Evolutionary conservation across 768 basidiomycete genomes (phyloP), one percentile per base, ranked within the genome.

Genomic region (Lactarius psammicola): DNA sequence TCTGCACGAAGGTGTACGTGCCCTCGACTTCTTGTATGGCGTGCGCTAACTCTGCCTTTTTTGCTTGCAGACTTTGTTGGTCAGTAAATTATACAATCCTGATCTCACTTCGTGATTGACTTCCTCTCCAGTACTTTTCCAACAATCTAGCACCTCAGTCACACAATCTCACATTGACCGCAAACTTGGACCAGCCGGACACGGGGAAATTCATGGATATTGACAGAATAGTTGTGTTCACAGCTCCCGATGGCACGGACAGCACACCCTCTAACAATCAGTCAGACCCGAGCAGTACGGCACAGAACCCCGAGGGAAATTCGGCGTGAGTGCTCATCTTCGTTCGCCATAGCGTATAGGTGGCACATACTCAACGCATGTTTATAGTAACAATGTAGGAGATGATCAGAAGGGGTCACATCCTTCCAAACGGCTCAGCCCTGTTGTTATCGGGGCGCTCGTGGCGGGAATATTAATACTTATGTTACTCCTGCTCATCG

Each of bases 101-200:
- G 31, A 34, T 56, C 46, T 28, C 13, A 44, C 26, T 23, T 18
- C 31, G 18, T 49, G 20, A 56, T 38, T 64, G 51, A 64, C 44
- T 53, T 44, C 15, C 49, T 53, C 3, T 49, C 76, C 58, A 63
- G 83, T 83, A 78, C 68, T 83, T 79, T 69, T 72, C 73, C 26
- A 78, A 75, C 66, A 74, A 76, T 61, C 72, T 84, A 23, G 78
- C 76, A 33, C 42, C 76, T 9, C 75, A 76, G 11, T 68, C 73
- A 38, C 84, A 85, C 67, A 75, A 71, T 23, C 63, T 85, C 26
- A 75, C 73, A 1, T 66, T 83, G 38, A 74, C 79, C 51, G 73
- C 77, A 46, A 69, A 76, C 64, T 69, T 75, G 31, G 58, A 57
- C 8, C 40, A 59, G 17, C 17, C 56, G 30, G 44, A 59, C 26